phyloP scores from a whole-genome alignment of 345 rosid genomes.

The Linum trigynum region DNA sequence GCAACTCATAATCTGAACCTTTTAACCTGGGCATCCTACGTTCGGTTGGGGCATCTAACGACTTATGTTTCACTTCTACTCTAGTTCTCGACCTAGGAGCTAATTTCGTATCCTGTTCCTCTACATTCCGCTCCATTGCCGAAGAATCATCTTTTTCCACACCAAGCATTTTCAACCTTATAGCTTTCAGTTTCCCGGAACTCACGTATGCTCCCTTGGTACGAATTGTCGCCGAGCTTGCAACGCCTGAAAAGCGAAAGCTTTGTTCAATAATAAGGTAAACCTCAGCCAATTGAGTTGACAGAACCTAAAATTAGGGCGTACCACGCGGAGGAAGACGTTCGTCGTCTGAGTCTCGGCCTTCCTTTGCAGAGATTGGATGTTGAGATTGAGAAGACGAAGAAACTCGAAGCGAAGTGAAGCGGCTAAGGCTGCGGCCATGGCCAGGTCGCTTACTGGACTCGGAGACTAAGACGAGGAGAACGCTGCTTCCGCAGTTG shows the following conservation, averaged over 20 bases:
- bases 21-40: constrained; percentile 6
- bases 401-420: background rate
- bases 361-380: background rate
- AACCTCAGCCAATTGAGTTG: background rate
- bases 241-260: background rate
- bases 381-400: background rate
- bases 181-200: constrained; percentile 54
- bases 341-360: background rate
- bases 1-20: constrained; percentile 7
- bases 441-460: background rate
- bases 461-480: background rate
- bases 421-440: background rate
- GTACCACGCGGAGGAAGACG: background rate
- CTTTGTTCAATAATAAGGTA: background rate
- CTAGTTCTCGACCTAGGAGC: constrained; percentile 16
- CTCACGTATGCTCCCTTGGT: constrained; percentile 17
- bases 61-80: constrained; percentile 19
- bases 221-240: constrained; percentile 1
- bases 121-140: constrained; percentile 24
- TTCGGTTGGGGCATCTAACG: constrained; percentile 14
- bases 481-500: background rate
- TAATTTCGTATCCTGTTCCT: constrained; percentile 15
- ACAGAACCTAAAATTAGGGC: background rate
- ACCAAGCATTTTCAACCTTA: constrained; percentile 49
- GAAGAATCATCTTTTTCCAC: constrained; percentile 22